Evolutionary conservation across 2,329 filamentous ascomycete genomes (phyloP).

Genomic region (Fusarium ramigenum): DNA sequence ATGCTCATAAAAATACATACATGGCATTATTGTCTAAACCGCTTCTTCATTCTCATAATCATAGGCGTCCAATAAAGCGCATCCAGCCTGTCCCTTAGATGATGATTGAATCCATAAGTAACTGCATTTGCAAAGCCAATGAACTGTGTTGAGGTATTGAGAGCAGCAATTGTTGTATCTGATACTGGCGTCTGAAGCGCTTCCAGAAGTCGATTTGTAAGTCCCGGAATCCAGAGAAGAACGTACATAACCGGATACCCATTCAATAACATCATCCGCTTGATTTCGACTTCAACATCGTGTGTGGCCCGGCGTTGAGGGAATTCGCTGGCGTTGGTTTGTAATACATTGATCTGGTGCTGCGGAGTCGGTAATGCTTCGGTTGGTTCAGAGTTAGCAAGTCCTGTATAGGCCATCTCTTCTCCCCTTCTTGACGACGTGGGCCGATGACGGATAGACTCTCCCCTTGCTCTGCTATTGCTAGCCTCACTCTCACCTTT

Average conservation of each 20-base stretch:
- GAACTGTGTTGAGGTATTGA: constrained; percentile 37
- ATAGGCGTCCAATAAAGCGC: constrained; percentile 26
- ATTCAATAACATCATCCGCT: constrained; percentile 40
- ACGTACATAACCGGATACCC: constrained; percentile 41
- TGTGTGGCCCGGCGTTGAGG: constrained; percentile 27
- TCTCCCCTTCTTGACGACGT: not conserved
- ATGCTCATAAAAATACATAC: not conserved
- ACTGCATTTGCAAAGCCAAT: constrained; percentile 34
- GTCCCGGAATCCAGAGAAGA: constrained; percentile 35
- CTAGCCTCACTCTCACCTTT: constrained; percentile 2
- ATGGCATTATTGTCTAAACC: constrained; percentile 6
- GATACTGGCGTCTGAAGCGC: constrained; percentile 20
- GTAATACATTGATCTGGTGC: not conserved
- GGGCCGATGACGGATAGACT: not conserved
- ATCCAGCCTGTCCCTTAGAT: constrained; percentile 35
- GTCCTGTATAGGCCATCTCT: constrained; percentile 1
- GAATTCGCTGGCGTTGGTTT: constrained; percentile 38
- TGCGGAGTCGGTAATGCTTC: not conserved
- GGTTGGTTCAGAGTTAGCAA: constrained; percentile 15
- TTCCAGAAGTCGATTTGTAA: constrained; percentile 37
- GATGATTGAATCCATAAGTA: constrained; percentile 39
- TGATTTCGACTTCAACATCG: constrained; percentile 36
- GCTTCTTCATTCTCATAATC: constrained; percentile 22
- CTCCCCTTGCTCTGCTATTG: not conserved
- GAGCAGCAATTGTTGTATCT: constrained; percentile 17